Conservation (phyloP, 805 yeast genomes). For the Saturnispora zaruensis region DNA sequence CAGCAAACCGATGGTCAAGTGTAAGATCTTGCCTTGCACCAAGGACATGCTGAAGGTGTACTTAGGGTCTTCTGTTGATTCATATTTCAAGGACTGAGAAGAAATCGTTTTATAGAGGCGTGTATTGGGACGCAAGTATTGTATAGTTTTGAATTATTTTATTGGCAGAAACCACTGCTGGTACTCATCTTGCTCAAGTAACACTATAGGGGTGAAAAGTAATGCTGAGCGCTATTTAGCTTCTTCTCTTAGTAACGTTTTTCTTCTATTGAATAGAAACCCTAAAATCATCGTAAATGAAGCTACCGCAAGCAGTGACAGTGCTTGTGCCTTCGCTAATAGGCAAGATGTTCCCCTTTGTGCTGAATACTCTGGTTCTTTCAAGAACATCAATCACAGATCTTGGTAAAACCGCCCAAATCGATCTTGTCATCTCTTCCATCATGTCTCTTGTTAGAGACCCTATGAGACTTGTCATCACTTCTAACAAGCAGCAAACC, state of each 20-base stretch:
- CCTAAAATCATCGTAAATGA: background rate
- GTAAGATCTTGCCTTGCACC: constrained; percentile 70
- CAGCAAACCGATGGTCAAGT: constrained; percentile 46
- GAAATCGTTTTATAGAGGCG: background rate
- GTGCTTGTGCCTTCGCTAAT: constrained; percentile 1
- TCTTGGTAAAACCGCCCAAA: constrained; percentile 3
- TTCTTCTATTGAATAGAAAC: background rate
- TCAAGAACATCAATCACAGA: constrained; percentile 1
- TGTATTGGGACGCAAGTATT: too few relatives aligned
- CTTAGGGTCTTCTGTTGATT: constrained; percentile 60
- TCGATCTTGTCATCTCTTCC: background rate
- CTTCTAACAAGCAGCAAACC: constrained; percentile 3
- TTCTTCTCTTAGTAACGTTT: background rate
- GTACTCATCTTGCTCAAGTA: background rate
- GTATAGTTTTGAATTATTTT: too few relatives aligned
- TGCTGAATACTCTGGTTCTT: background rate
- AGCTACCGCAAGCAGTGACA: background rate
- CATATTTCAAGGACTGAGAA: constrained; percentile 29
- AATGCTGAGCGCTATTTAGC: background rate
- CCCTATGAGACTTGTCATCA: constrained; percentile 3
- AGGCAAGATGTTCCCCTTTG: constrained; percentile 2
- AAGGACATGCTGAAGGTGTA: constrained; percentile 57
- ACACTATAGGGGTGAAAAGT: background rate
- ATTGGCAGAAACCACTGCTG: too few relatives aligned
- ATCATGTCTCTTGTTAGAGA: constrained; percentile 5